A percentile compares a stretch with the other conserved stretches of the same genome.
Evolutionary conservation across 805 yeast genomes (phyloP).

Genomic region (Metschnikowia drakensbergensis): DNA sequence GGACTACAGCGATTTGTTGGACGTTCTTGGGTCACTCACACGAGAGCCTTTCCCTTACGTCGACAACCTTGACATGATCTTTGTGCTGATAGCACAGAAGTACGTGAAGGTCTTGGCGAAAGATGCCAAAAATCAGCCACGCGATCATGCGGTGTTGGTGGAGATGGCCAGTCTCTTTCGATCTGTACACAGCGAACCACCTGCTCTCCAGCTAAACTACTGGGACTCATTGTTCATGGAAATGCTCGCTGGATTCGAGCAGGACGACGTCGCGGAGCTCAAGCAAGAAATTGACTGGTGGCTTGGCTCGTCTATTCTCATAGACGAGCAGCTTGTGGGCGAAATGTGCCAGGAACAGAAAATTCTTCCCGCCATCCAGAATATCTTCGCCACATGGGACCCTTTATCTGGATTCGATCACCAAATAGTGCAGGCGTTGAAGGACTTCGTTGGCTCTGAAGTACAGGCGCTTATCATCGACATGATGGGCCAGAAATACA

Average conservation of each 20-base stretch:
- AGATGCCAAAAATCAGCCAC: neutral
- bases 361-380: constrained; percentile 7
- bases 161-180: constrained; percentile 11
- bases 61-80: constrained; percentile 5
- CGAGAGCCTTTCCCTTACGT: constrained; percentile 3
- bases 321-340: constrained; percentile 11
- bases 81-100: constrained; percentile 5
- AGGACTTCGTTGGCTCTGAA: constrained; percentile 5
- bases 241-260: constrained; percentile 2
- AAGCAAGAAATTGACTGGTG: constrained; percentile 10
- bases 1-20: constrained; percentile 1
- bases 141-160: neutral
- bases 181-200: neutral
- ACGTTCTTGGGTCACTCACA: constrained; percentile 6
- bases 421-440: constrained; percentile 6
- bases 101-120: constrained; percentile 6
- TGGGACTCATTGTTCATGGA: constrained; percentile 14
- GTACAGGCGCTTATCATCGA: constrained; percentile 4
- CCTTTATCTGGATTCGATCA: constrained; percentile 5
- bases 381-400: constrained; percentile 4
- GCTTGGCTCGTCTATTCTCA: constrained; percentile 14
- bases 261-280: neutral
- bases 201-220: constrained; percentile 4
- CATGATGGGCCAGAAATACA: constrained; percentile 5
- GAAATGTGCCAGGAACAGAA: constrained; percentile 5